Evolutionary conservation across 2,329 filamentous ascomycete genomes (phyloP).

Genomic region (Dactylellina haptotyla): DNA sequence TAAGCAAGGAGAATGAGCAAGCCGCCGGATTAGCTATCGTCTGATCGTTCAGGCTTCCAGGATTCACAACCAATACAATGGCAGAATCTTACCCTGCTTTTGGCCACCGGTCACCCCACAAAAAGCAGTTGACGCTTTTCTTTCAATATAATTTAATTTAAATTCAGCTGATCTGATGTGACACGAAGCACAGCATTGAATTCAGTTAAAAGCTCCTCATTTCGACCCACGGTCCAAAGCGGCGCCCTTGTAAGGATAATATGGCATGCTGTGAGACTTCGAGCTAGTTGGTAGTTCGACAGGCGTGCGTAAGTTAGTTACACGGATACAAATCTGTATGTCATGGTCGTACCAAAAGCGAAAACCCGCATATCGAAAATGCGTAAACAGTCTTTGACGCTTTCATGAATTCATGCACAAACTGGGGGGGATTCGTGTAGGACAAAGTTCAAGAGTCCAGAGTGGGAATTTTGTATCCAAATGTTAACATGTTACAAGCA

Average conservation of each 20-base stretch:
- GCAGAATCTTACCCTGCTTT: too few species aligned
- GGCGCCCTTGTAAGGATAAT: not conserved
- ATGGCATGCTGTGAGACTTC: not conserved
- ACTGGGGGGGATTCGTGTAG: not conserved
- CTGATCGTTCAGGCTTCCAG: too few species aligned
- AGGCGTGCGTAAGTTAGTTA: not conserved
- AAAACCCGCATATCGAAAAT: not conserved
- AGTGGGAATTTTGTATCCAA: constrained; percentile 1
- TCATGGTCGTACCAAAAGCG: not conserved
- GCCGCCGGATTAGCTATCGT: constrained; percentile 23
- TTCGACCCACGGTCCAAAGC: constrained; percentile 18
- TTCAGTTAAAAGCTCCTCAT: not conserved
- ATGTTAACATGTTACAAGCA: constrained; percentile 22
- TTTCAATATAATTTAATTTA: constrained; percentile 12
- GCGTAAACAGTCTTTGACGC: too few species aligned
- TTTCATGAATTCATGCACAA: too few species aligned
- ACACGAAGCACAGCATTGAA: constrained; percentile 28
- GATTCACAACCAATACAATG: too few species aligned
- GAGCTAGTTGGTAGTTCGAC: not conserved
- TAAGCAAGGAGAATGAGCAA: constrained; percentile 13
- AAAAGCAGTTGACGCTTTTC: too few species aligned
- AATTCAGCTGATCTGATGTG: constrained; percentile 45
- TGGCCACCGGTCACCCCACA: not conserved
- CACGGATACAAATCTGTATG: not conserved
- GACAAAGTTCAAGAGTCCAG: too few species aligned